Evolutionary conservation across 306 rosid species (phyloP).

Genomic region (Begonia loranthoides): DNA sequence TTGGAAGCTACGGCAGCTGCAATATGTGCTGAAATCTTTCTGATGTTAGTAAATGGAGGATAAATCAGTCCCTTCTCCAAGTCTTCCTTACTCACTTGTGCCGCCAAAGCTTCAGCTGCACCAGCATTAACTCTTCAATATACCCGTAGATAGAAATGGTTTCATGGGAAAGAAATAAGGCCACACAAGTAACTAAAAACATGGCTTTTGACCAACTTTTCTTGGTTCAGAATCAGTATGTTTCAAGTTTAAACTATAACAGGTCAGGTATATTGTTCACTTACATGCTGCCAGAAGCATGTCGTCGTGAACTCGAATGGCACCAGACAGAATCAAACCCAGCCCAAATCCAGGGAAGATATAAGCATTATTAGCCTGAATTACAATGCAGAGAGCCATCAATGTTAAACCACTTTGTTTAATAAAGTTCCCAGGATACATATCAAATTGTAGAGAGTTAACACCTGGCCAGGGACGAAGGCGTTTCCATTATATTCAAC

Average conservation of each 20-base stretch:
- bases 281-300: slow-evolving; percentile 95
- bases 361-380: slow-evolving; percentile 90
- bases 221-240: no score
- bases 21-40: slow-evolving; percentile 87
- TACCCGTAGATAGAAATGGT: no score
- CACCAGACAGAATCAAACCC: slow-evolving; percentile 79
- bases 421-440: neutral
- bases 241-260: neutral
- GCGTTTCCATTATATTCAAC: slow-evolving; percentile 67
- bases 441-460: neutral
- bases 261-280: no score
- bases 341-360: slow-evolving; percentile 91
- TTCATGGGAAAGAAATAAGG: no score
- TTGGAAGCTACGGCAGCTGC: slow-evolving; percentile 86
- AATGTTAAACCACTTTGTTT: no score
- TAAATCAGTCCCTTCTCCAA: slow-evolving; percentile 70
- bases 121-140: slow-evolving; percentile 14
- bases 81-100: slow-evolving; percentile 54
- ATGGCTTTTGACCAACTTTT: neutral
- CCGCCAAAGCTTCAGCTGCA: slow-evolving; percentile 90
- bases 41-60: slow-evolving; percentile 78
- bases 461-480: slow-evolving; percentile 80
- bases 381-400: slow-evolving; percentile 8
- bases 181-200: neutral
- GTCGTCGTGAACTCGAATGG: slow-evolving; percentile 77